phyloP scores from a whole-genome alignment of 192 early-diverging fungal species.

The Linnemannia schmuckeri region DNA sequence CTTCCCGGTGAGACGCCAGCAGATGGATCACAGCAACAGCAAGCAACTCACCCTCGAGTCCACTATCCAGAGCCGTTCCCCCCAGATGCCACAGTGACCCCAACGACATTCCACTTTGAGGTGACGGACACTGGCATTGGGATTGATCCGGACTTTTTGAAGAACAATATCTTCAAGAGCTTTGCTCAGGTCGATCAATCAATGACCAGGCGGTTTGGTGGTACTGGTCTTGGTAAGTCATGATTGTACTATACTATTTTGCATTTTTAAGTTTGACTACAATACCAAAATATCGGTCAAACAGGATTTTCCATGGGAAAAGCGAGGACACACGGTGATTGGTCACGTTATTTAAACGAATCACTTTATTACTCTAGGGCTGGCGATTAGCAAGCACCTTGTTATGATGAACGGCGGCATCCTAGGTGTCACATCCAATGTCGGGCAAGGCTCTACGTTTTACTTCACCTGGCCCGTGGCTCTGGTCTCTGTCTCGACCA shows the following conservation, averaged over 20 bases:
- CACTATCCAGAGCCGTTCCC: slow-evolving; percentile 18
- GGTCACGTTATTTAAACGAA: neutral
- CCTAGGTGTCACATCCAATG: slow-evolving; percentile 73
- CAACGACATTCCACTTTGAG: slow-evolving; percentile 65
- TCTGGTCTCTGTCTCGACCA: slow-evolving; percentile 3
- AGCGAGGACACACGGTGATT: neutral
- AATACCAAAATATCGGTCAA: neutral
- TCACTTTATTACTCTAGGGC: slow-evolving; percentile 57
- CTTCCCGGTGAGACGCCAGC: neutral
- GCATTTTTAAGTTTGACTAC: no score
- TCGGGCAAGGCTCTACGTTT: slow-evolving; percentile 75
- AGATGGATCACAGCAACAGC: neutral
- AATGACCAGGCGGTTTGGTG: slow-evolving; percentile 79
- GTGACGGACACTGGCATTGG: slow-evolving; percentile 85
- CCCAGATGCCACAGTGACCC: slow-evolving; percentile 18
- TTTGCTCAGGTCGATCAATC: slow-evolving; percentile 80
- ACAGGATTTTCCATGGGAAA: neutral
- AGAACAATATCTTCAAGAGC: slow-evolving; percentile 74
- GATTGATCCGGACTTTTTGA: slow-evolving; percentile 73
- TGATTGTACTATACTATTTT: neutral
- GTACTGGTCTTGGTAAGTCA: slow-evolving; percentile 72
- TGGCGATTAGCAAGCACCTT: slow-evolving; percentile 82
- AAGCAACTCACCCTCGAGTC: slow-evolving; percentile 14
- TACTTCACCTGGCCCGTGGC: slow-evolving; percentile 68
- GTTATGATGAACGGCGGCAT: slow-evolving; percentile 77